Percentiles rank a stretch among this genome's conserved stretches.
phyloP scores from a whole-genome alignment of 2,329 filamentous ascomycete genomes.

The Clonostachys rosea region DNA sequence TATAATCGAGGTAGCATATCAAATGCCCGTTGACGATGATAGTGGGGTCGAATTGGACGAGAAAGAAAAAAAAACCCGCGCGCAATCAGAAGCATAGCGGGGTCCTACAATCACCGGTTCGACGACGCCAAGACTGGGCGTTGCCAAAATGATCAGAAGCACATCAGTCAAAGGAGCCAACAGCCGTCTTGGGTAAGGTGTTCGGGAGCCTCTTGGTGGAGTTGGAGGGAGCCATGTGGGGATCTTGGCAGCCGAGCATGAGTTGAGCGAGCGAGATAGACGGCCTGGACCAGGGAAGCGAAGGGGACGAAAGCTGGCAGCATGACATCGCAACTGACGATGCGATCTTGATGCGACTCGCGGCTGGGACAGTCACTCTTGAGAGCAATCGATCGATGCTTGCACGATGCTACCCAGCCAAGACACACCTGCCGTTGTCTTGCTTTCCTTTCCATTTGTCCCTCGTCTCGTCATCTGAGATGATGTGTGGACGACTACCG shows the following conservation, averaged over 20 bases:
- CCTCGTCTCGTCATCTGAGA: no score
- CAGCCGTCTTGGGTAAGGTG: background rate
- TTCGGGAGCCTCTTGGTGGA: background rate
- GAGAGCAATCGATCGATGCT: no score
- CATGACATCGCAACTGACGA: background rate
- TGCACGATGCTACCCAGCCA: no score
- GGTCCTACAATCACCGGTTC: conserved; percentile 3
- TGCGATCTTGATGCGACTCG: background rate
- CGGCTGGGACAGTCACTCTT: no score
- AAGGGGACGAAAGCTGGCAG: background rate
- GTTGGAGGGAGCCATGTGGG: background rate
- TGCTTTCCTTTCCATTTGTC: no score
- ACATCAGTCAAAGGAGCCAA: background rate
- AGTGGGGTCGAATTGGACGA: background rate
- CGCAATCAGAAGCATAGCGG: background rate
- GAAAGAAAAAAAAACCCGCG: background rate
- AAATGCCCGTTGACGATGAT: no score
- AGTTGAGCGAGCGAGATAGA: no score
- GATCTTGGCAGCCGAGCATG: background rate
- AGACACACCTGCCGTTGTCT: no score
- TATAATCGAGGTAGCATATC: no score
- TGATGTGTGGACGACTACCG: no score
- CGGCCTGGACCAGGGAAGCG: no score
- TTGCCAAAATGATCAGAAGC: background rate
- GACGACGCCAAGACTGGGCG: conserved; percentile 5